These are phyloP conservation scores for Fusarium sp. DNA, from an alignment of 2,329 filamentous ascomycete genomes.

Conservation along the genomic window DNA sequence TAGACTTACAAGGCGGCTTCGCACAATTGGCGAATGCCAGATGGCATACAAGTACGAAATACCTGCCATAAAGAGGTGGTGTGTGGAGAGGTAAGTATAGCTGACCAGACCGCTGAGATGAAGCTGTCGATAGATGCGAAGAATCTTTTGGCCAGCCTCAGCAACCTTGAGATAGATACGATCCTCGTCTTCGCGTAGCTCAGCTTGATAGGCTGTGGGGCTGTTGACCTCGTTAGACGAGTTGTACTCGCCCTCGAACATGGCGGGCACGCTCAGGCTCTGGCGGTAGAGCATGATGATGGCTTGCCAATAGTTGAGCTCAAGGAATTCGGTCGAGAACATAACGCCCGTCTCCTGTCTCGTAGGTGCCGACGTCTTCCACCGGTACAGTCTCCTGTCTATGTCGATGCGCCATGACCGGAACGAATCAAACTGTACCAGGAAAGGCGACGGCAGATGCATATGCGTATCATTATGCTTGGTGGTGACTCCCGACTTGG, in stretches of 20 bases:
- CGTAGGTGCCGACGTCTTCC: slow-evolving; percentile 86
- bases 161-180: slow-evolving; percentile 94
- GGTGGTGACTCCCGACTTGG: slow-evolving; percentile 74
- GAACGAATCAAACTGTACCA: slow-evolving; percentile 86
- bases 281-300: slow-evolving; percentile 96
- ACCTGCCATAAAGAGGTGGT: slow-evolving; percentile 97
- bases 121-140: slow-evolving; percentile 90
- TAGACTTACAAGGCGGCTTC: slow-evolving; percentile 81
- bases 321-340: slow-evolving; percentile 90
- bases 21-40: slow-evolving; percentile 92
- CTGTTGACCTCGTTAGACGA: slow-evolving; percentile 74
- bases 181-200: slow-evolving; percentile 85
- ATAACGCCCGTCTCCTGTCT: slow-evolving; percentile 85
- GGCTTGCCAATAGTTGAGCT: slow-evolving; percentile 98
- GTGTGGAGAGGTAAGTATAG: slow-evolving; percentile 94
- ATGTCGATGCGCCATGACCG: slow-evolving; percentile 90
- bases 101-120: slow-evolving; percentile 91
- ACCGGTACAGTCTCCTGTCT: slow-evolving; percentile 83
- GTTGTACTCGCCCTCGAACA: slow-evolving; percentile 83
- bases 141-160: slow-evolving; percentile 91
- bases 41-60: slow-evolving; percentile 97
- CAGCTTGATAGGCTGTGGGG: slow-evolving; percentile 70
- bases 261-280: slow-evolving; percentile 85
- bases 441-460: slow-evolving; percentile 84
- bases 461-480: slow-evolving; percentile 81